Evolutionary conservation across 2,329 filamentous ascomycete species (phyloP).

Genomic region (Fusarium sp.): DNA sequence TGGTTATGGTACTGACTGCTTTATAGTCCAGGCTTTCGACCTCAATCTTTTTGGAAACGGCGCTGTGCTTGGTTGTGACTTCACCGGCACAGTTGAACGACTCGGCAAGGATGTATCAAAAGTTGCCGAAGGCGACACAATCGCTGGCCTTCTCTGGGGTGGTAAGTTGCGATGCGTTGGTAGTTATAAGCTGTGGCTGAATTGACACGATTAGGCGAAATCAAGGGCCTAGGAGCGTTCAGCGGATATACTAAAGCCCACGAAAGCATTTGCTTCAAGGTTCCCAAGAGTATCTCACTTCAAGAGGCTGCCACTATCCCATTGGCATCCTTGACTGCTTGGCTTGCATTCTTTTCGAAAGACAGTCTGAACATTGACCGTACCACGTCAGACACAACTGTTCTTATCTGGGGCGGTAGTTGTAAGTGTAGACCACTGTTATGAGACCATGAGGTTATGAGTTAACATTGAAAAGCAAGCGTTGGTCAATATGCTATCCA

Average conservation of each 20-base stretch:
- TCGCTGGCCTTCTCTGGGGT: constrained; percentile 52
- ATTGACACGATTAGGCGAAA: constrained; percentile 32
- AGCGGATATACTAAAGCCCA: constrained; percentile 59
- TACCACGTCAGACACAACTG: constrained; percentile 10
- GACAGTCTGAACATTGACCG: constrained; percentile 55
- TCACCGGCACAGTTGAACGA: constrained; percentile 55
- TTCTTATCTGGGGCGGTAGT: constrained; percentile 63
- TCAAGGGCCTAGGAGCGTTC: constrained; percentile 56
- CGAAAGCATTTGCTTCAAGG: constrained; percentile 58
- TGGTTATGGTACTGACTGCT: background rate
- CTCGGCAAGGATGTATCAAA: constrained; percentile 49
- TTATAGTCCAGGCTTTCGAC: constrained; percentile 54
- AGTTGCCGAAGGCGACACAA: constrained; percentile 38
- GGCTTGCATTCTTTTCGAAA: constrained; percentile 58
- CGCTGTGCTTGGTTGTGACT: constrained; percentile 57
- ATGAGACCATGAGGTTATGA: background rate
- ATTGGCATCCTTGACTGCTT: constrained; percentile 57
- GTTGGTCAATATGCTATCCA: constrained; percentile 58
- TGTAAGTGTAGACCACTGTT: constrained; percentile 50
- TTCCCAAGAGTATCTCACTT: constrained; percentile 52
- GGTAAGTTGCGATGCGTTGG: constrained; percentile 34
- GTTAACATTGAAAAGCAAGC: constrained; percentile 51
- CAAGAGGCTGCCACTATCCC: constrained; percentile 58
- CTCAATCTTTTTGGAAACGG: constrained; percentile 56
- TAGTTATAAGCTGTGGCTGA: background rate